Evolutionary conservation across 2,329 filamentous ascomycete species (phyloP).

Genomic region (Mycogone perniciosa): DNA sequence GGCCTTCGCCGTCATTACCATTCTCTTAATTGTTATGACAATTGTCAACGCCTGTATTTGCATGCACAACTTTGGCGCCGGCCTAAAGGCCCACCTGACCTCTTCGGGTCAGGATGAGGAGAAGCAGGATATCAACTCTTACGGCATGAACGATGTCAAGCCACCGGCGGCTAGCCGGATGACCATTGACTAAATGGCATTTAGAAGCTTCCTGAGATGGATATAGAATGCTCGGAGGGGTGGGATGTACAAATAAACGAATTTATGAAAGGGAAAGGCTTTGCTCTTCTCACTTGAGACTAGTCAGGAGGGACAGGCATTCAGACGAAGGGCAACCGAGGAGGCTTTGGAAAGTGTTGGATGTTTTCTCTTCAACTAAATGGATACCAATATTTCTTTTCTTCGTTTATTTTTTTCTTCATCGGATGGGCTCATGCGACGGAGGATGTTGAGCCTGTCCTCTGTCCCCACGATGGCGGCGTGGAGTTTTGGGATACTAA

Average conservation of each 20-base stretch:
- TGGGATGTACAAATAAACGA: slow-evolving; percentile 31
- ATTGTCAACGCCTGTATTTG: slow-evolving; percentile 83
- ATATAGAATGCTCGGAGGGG: not conserved
- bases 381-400: slow-evolving; percentile 12
- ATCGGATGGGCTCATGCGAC: slow-evolving; percentile 10
- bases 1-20: slow-evolving; percentile 88
- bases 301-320: slow-evolving; percentile 10
- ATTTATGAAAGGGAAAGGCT: slow-evolving; percentile 20
- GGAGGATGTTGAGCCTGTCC: slow-evolving; percentile 10
- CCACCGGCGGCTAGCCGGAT: slow-evolving; percentile 48
- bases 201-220: not conserved
- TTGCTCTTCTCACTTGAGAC: slow-evolving; percentile 9
- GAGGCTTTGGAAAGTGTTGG: slow-evolving; percentile 6
- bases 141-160: slow-evolving; percentile 52
- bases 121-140: slow-evolving; percentile 51
- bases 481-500: slow-evolving; percentile 14
- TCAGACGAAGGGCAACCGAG: slow-evolving; percentile 3
- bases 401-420: slow-evolving; percentile 6
- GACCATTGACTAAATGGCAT: slow-evolving; percentile 50
- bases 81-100: slow-evolving; percentile 79
- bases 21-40: slow-evolving; percentile 80
- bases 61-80: slow-evolving; percentile 83
- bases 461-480: slow-evolving; percentile 2
- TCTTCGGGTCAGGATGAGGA: slow-evolving; percentile 44
- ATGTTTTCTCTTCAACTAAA: slow-evolving; percentile 11